Base-by-base conservation (phyloP, 2,329 filamentous ascomycete genomes). In the Ophiobolus disseminans region DNA sequence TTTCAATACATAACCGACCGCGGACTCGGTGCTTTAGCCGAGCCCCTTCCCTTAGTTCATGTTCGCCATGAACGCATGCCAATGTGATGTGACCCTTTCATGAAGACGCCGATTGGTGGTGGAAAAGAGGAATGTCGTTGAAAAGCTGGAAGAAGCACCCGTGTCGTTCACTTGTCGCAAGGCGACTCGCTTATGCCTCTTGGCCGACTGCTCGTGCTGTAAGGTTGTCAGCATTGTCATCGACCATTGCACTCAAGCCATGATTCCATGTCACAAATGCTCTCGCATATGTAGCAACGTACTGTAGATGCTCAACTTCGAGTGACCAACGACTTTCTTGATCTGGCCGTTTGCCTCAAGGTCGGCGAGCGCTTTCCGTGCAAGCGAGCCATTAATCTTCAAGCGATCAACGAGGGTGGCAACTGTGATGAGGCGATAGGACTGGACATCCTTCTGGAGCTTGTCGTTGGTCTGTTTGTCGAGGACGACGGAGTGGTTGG, bases 391-490 rank as follows among this genome's bases (percentile, higher is more conserved):
- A 85, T 99, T 99, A 86, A 99, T 95, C 91, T 99, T 99, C 80
- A 99, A 87, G 81, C 94, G 88, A 82, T 99, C 94, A 86, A 99
- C 94, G 75, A 99, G 91, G 73, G 91, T 93, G 74, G 94, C 92
- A 74, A 97, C 89, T 76, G 94, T 97, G 82, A 99, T 91, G 79
- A 99, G 91, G 76, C 94, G 91, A 89, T 97, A 99, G 63, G 94
- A 97, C 82, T 97, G 94, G 73, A 99, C 95, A 86, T 99, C 94
- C 86, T 99, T 99, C 86, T 96, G 89, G 80, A 99, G 91, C 86
- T 95, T 96, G 82, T 99, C 94, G 69, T 89, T 89, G 76, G 89
- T 96, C 81, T 84, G 77, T 88, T 99, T 99, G 86, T 99, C 94
- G 82, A 99, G 91, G 76, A 97, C 85, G 81, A 99, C 94, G 80